Evolutionary conservation across 1,284 basidiomycete species (phyloP).

Genomic region (Cystobasidium slooffiae): DNA sequence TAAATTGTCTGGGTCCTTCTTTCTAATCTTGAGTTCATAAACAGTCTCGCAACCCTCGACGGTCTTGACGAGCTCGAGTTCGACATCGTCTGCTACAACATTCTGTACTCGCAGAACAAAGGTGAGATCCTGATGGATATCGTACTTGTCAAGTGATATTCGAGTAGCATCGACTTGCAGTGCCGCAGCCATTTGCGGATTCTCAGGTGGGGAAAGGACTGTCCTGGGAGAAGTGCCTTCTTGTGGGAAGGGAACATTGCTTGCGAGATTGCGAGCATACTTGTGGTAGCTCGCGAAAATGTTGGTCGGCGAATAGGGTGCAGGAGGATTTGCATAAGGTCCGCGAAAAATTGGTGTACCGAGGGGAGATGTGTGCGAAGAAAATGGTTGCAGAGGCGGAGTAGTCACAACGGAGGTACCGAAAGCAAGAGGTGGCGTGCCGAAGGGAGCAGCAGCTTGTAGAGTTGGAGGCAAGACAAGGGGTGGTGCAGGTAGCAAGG

Average conservation of each 20-base stretch:
- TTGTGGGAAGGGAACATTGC: not conserved
- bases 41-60: not conserved
- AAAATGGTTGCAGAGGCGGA: too few relatives aligned
- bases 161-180: not conserved
- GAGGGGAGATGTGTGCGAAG: too few relatives aligned
- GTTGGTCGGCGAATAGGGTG: not conserved
- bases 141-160: not conserved
- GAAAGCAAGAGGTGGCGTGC: too few relatives aligned
- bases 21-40: not conserved
- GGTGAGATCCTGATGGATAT: conserved; percentile 1
- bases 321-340: not conserved
- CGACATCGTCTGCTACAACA: not conserved
- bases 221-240: not conserved
- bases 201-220: not conserved
- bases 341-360: too few relatives aligned
- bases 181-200: not conserved
- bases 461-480: too few relatives aligned
- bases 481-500: too few relatives aligned
- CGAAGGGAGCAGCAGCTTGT: too few relatives aligned
- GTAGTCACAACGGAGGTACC: too few relatives aligned
- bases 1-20: not conserved
- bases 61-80: not conserved
- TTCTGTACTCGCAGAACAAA: not conserved
- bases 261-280: not conserved
- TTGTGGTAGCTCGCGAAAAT: not conserved